A percentile compares a stretch with the other conserved stretches of the same genome.
Evolutionary conservation across 352 stramenopile species (phyloP).

Genomic region (Pythium angustatum): DNA sequence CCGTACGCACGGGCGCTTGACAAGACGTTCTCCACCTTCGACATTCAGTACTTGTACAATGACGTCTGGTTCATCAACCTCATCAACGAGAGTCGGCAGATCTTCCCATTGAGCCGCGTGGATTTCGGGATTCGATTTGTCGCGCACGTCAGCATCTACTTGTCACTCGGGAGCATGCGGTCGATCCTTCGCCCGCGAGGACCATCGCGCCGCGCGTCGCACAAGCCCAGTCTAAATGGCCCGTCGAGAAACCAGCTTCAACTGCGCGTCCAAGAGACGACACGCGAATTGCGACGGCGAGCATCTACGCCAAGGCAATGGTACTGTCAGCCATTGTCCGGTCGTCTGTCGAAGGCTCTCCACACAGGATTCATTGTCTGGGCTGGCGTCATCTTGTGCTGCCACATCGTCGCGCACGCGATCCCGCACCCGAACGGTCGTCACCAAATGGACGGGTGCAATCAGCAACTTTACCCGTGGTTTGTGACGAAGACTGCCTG

Average conservation of each 20-base stretch:
- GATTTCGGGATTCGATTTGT: constrained; percentile 21
- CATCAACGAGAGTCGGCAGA: constrained; percentile 23
- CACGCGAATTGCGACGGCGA: not conserved
- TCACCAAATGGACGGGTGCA: constrained; percentile 18
- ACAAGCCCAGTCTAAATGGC: not conserved
- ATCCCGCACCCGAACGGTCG: not conserved
- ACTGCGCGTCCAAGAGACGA: not conserved
- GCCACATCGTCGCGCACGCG: constrained; percentile 1
- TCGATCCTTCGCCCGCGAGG: not conserved
- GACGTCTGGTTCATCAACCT: constrained; percentile 28
- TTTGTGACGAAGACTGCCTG: constrained; percentile 17
- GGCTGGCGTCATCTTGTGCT: not conserved
- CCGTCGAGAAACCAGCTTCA: not conserved
- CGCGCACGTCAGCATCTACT: constrained; percentile 24
- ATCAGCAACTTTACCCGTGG: constrained; percentile 20
- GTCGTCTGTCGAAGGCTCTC: not conserved
- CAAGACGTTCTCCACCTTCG: constrained; percentile 11
- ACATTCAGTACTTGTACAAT: constrained; percentile 22
- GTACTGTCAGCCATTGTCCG: not conserved
- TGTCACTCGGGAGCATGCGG: constrained; percentile 1
- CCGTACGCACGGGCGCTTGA: constrained; percentile 19
- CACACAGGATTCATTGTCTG: not conserved
- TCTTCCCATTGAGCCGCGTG: constrained; percentile 15
- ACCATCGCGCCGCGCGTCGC: not conserved
- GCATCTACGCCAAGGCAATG: not conserved